phyloP scores from a whole-genome alignment of 495 filamentous ascomycete species.

The Penicillium steckii region DNA sequence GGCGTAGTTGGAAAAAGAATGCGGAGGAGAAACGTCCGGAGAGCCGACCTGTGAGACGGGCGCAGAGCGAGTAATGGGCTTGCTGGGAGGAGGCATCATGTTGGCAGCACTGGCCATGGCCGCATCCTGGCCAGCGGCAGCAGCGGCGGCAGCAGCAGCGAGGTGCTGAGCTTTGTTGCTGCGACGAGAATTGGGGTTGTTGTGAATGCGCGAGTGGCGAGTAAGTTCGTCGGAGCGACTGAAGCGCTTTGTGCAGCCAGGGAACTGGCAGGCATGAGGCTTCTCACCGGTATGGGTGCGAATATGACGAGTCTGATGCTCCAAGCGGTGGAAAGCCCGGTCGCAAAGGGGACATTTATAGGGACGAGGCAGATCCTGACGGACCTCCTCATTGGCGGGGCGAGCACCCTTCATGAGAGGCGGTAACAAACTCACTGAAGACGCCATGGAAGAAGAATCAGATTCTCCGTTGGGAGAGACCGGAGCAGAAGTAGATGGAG shows the following conservation, averaged over 20 bases:
- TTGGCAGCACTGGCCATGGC: conserved; percentile 51
- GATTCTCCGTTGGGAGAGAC: conserved; percentile 22
- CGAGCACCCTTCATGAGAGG: conserved; percentile 64
- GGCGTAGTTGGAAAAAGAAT: conserved; percentile 78
- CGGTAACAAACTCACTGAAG: conserved; percentile 66
- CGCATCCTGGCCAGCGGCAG: conserved; percentile 49
- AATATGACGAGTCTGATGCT: conserved; percentile 98
- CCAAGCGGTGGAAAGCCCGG: conserved; percentile 96
- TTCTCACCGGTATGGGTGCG: conserved; percentile 98
- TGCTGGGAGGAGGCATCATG: conserved; percentile 74
- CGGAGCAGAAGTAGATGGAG: background rate
- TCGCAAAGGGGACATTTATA: conserved; percentile 99
- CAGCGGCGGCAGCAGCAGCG: conserved; percentile 54
- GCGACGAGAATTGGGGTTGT: conserved; percentile 93
- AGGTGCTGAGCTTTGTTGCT: conserved; percentile 82
- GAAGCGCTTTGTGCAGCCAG: conserved; percentile 96
- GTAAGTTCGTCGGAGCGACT: conserved; percentile 96
- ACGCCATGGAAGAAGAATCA: conserved; percentile 60
- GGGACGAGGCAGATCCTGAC: conserved; percentile 85
- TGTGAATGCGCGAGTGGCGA: conserved; percentile 96
- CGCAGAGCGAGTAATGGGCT: conserved; percentile 77
- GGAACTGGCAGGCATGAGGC: conserved; percentile 91
- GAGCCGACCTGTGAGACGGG: conserved; percentile 85
- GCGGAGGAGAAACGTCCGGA: conserved; percentile 93
- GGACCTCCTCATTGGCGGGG: conserved; percentile 54